phyloP scores from a whole-genome alignment of 352 stramenopile species.

The Phytophthora syringae region DNA sequence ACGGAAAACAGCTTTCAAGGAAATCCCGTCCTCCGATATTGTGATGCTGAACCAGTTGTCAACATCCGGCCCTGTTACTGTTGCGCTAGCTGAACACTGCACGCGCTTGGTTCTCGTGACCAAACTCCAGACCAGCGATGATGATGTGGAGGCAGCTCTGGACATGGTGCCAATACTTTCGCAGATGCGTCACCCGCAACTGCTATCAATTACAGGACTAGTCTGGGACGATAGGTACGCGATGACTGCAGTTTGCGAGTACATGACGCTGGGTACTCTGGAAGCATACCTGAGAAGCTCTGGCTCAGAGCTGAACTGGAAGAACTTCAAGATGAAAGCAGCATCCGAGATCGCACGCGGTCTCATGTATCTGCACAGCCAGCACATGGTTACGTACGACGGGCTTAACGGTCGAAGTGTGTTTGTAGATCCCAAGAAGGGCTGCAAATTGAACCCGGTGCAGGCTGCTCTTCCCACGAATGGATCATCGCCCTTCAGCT shows the following conservation, averaged over 20 bases:
- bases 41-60: constrained; percentile 48
- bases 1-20: constrained; percentile 63
- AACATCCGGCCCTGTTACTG: constrained; percentile 51
- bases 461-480: constrained; percentile 64
- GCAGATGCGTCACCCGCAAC: constrained; percentile 72
- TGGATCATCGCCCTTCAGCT: constrained; percentile 36
- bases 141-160: constrained; percentile 63
- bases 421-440: constrained; percentile 73
- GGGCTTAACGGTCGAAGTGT: constrained; percentile 71
- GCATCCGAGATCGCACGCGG: constrained; percentile 65
- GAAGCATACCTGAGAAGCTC: constrained; percentile 57
- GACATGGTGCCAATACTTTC: constrained; percentile 64
- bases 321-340: constrained; percentile 81
- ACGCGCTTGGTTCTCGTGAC: constrained; percentile 65
- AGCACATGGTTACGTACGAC: constrained; percentile 78
- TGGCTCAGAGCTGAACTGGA: constrained; percentile 60
- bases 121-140: constrained; percentile 56
- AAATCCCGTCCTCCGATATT: constrained; percentile 54
- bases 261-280: constrained; percentile 74
- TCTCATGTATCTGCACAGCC: constrained; percentile 81
- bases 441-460: constrained; percentile 83
- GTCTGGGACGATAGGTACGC: constrained; percentile 65
- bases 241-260: constrained; percentile 73
- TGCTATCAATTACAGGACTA: constrained; percentile 66
- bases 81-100: constrained; percentile 53